Evolutionary conservation across 2,329 filamentous ascomycete species (phyloP).

Genomic region (Daldinia sp.): DNA sequence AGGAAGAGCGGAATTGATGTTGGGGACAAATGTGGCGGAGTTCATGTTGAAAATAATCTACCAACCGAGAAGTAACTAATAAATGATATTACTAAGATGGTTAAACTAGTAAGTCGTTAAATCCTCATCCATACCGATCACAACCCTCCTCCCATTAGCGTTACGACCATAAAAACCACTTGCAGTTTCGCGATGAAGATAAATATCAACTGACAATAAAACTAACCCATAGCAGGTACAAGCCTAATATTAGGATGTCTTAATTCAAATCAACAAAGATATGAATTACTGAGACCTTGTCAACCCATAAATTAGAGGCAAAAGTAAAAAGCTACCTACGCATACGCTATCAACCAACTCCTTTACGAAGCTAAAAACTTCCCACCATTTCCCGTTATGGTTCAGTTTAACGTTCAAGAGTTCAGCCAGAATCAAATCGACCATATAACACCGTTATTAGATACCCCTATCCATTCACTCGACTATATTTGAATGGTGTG

Average conservation of each 20-base stretch:
- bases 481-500: slow-evolving; percentile 11
- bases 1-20: slow-evolving; percentile 26
- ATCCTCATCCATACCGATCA: too few relatives aligned
- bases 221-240: too few relatives aligned
- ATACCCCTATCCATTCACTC: background rate
- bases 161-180: too few relatives aligned
- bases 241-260: background rate
- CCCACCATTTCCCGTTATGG: background rate
- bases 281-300: background rate
- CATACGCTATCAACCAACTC: background rate
- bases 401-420: background rate
- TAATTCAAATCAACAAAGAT: background rate
- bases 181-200: too few relatives aligned
- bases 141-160: too few relatives aligned
- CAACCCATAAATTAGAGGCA: background rate
- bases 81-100: too few relatives aligned
- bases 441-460: slow-evolving; percentile 6
- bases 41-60: background rate
- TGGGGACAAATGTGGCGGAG: background rate
- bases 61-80: background rate
- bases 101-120: too few relatives aligned
- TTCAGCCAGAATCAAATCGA: background rate
- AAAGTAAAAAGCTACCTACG: background rate
- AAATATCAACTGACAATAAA: too few relatives aligned
- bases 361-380: background rate